Evolutionary conservation across 768 basidiomycete genomes (phyloP), one percentile per base, ranked within the genome.

Genomic region (Naganishia randhawae): DNA sequence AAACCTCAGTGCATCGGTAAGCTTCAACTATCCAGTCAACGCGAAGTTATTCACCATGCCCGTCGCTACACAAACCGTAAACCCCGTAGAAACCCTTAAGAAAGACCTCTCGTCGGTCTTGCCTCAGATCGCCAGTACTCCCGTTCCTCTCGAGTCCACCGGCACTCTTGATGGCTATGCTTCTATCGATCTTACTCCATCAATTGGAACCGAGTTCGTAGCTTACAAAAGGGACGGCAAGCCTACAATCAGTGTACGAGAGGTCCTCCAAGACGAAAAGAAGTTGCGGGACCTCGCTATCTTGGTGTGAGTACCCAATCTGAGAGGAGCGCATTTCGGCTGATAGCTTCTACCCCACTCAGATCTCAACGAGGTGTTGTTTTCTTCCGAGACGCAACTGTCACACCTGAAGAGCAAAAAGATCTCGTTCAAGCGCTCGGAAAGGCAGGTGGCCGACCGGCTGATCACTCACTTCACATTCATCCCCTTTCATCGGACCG

Each of bases 191-290:
- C 57, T 74, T 13, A 86, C 86, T 5, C 81, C 85, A 0, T 81
- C 83, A 70, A 84, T 86, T 66, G 86, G 86, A 13, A 84, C 84
- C 3, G 80, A 83, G 54, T 86, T 86, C 78, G 63, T 71, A 11
- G 72, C 51, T 2, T 67, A 72, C 57, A 70, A 71, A 33, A 48
- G 41, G 17, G 66, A 70, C 33, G 71, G 63, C 25, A 71, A 69
- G 37, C 70, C 72, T 11, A 70, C 62, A 14, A 51, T 70, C 4
- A 65, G 42, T 27, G 71, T 74, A 14, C 61, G 50, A 33, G 70
- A 73, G 9, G 42, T 74, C 4, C 50, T 74, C 31, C 64, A 65
- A 2, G 70, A 72, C 27, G 70, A 71, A 13, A 42, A 66, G 29
- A 68, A 71, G 22, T 39, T 72, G 48, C 71, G 65, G 33, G 75